Evolutionary conservation across 2,329 filamentous ascomycete genomes (phyloP), one percentile per base, ranked within the genome.

Genomic region (Stemphylium vesicarium): DNA sequence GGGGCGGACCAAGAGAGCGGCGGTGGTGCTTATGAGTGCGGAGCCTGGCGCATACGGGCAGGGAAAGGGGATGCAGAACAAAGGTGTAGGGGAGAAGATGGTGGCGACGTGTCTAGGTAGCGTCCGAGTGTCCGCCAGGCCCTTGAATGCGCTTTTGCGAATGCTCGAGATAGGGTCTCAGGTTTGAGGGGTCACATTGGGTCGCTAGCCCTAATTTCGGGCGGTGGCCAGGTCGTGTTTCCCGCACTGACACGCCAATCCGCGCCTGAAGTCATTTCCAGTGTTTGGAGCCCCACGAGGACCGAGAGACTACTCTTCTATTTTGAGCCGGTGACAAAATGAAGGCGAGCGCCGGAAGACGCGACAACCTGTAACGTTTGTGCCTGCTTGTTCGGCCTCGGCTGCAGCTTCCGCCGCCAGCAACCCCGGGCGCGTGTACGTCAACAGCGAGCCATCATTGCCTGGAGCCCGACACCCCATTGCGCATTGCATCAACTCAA

Each of bases 321-420:
- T 59, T 58, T 39, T 38, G 10, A 26, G 47, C 29, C 36, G 39
- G 22, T 11, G 10, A 29, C 26, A 29, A 29, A 29, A 29, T 29
- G 26, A 29, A 29, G 42, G 42, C 35, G 42, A 33, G 45, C 39
- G 42, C 40, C 40, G 44, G 40, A n/a, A 42, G 36, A 35, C 43
- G 49, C 49, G 50, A 48, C 33, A 16, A 41, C 42, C 51, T 42
- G 42, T 53, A 47, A 52, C 36, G 42, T 33, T 18, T 46, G 48
- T 31, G 39, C 26, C 56, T 35, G 35, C 37, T 40, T 16, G 16
- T 48, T 16, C 45, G 38, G 56, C 60, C 60, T 64, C 62, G 59
- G 62, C 59, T 66, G 39, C 63, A 56, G 47, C 57, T 66, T 41
- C 63, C 63, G 55, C 54, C 57, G 36, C 44, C 18, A 26, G 24